Percentiles rank a stretch among this genome's conserved stretches.
Evolutionary conservation across 352 stramenopile genomes (phyloP).

Genomic region (Pythium graminicola): DNA sequence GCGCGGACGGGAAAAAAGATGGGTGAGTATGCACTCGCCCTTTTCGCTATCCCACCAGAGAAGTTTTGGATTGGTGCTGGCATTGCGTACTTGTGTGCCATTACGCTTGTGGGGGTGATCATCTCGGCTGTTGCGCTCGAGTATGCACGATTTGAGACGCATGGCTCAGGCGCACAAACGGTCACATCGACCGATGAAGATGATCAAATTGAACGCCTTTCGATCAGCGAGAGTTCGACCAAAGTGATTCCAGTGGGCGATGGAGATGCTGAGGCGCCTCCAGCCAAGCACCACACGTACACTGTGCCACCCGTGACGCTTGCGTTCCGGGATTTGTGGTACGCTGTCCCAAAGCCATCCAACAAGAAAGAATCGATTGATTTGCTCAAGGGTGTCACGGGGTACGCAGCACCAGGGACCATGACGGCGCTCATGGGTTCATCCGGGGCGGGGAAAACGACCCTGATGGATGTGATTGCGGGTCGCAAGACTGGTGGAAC

Average conservation of each 20-base stretch:
- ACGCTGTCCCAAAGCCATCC: constrained; percentile 38
- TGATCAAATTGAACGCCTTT: too few relatives aligned
- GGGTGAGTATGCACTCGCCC: constrained; percentile 21
- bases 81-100: neutral
- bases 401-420: constrained; percentile 41
- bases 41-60: constrained; percentile 21
- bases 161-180: too few relatives aligned
- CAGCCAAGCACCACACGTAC: neutral
- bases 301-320: constrained; percentile 30
- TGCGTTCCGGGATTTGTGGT: constrained; percentile 52
- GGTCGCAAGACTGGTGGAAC: constrained; percentile 80
- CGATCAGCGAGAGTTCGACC: too few relatives aligned
- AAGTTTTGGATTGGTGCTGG: constrained; percentile 16
- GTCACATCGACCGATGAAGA: too few relatives aligned
- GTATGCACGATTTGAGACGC: constrained; percentile 28
- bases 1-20: constrained; percentile 8
- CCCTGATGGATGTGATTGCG: constrained; percentile 93
- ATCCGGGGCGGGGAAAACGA: constrained; percentile 88
- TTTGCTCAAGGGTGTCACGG: constrained; percentile 54
- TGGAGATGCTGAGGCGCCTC: neutral
- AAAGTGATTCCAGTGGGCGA: constrained; percentile 21
- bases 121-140: constrained; percentile 25
- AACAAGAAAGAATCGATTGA: constrained; percentile 25
- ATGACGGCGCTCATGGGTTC: constrained; percentile 73
- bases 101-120: too few relatives aligned